Evolutionary conservation across 306 rosid species (phyloP).

Genomic region (Macrotyloma uniflorum): DNA sequence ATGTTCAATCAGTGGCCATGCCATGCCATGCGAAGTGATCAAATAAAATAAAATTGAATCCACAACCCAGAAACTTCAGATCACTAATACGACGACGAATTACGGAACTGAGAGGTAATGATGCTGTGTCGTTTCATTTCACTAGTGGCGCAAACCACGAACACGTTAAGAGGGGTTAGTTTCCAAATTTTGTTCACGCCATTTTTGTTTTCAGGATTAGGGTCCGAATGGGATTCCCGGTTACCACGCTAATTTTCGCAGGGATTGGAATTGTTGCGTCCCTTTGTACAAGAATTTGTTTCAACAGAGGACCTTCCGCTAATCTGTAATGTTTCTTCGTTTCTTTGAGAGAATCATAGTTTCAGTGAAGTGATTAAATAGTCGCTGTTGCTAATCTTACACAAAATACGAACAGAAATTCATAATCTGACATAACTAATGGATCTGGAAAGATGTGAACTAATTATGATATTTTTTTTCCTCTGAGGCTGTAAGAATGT

Average conservation of each 20-base stretch:
- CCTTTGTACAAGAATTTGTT: slow-evolving; percentile 62
- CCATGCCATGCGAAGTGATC: background rate
- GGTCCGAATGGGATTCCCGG: slow-evolving; percentile 70
- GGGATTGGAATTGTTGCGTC: slow-evolving; percentile 64
- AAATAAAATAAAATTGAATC: background rate
- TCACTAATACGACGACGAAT: slow-evolving; percentile 15
- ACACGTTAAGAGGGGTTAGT: background rate
- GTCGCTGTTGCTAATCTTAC: background rate
- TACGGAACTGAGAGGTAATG: background rate
- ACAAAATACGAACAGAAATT: background rate
- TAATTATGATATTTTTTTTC: background rate
- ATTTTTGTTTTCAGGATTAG: slow-evolving; percentile 21
- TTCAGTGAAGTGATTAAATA: background rate
- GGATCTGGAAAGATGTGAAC: background rate
- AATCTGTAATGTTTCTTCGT: slow-evolving; percentile 57
- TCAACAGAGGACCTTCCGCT: slow-evolving; percentile 70
- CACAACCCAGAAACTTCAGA: background rate
- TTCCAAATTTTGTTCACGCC: background rate
- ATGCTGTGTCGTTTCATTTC: background rate
- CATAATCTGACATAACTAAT: background rate
- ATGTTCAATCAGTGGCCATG: background rate
- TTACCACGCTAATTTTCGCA: slow-evolving; percentile 61
- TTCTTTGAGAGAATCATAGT: background rate
- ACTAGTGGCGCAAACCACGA: background rate
- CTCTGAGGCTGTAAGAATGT: background rate